Evolutionary conservation across 148 eudicot species (phyloP), one percentile per base, ranked within the genome.

Genomic region (Rhododendron ovatum): DNA sequence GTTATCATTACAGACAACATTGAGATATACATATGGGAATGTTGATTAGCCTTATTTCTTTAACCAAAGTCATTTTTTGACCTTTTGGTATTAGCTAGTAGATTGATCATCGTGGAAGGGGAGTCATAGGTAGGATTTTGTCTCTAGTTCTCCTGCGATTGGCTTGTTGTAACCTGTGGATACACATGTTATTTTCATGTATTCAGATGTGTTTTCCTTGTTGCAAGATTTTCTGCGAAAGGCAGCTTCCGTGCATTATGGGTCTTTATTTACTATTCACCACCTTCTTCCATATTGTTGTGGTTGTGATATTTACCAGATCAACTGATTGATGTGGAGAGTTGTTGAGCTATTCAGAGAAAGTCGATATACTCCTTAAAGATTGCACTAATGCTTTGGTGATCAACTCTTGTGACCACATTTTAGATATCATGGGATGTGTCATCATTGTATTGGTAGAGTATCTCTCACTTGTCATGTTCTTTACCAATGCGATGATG

Each of bases 331-430:
- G 50, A 47, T 47, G 50, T 17, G 3, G 22, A 55, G 61, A 55
- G 13, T 55, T 55, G 20, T 55, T 55, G 61, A 55, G 61, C 61
- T 55, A 55, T 55, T 55, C 61, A 55, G 85, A 86, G 39, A 55
- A 86, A 41, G 45, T 41, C 63, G 88, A 89, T 1, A 82, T 89
- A 17, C 61, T 47, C 50, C 50, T 47, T 41, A 41, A 41, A 41
- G 45, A 41, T 41, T 41, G 45, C 45, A 41, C 50, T 47, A 41
- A 41, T 47, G 50, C 50, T 47, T 47, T 47, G 50, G 12, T 47
- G 50, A 47, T 2, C 12, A 47, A 47, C 50, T 47, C 50, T 47
- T 7, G 12, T 47, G 50, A 47, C 50, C 50, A 47, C 50, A 9
- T 47, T 47, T 47, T 47, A 47, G 2, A 47, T 7, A 9, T 2